Base-by-base conservation (phyloP, 108 stramenopile genomes). In the Seminavis robusta region DNA sequence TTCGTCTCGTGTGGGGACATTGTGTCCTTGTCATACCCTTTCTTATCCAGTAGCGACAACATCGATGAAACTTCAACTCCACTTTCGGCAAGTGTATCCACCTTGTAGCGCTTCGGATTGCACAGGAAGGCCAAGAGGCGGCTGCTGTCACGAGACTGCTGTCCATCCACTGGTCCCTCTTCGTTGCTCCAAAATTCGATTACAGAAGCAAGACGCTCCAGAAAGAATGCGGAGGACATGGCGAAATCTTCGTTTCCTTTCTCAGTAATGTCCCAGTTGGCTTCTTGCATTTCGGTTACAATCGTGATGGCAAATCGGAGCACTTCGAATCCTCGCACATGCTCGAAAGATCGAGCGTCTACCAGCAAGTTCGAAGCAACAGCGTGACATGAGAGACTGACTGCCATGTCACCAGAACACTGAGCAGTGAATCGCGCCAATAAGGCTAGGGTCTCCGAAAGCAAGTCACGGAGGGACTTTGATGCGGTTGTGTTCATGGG, bases 351-450 rank as follows among this genome's bases (percentile, higher is more conserved):
- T n/a, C 63, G 47, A 23, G 73, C 33, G 46, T 73, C 67, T 33
- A 73, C 52, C 11, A 87, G 9, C 20, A 87, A 49, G 10, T 83
- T 76, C 8, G 68, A 46, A 42, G 78, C 77, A 25, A 74, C 69
- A n/a, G 77, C 76, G 20, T 61, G 69, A 50, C 79, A 79, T 17
- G 69, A 42, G 21, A 29, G 49, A 1, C 47, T 41, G n/a, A 79
- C 29, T 4, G 45, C 36, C 10, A 67, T 47, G 25, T 77, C 72
- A 13, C 69, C 47, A n/a, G n/a, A n/a, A n/a, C n/a, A n/a, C 16
- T 65, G 47, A 29, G 63, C 63, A 30, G 50, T 53, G 2, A 77
- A 26, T 32, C 38, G 56, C 13, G 76, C 56, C 13, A 80, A 52
- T 21, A 83, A 58, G 1, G 75, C 45, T 15, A 83, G 45, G 3